Percentiles rank a stretch among this genome's conserved stretches.
phyloP scores from a whole-genome alignment of 192 early-diverging fungal species.

The Funneliformis mosseae region DNA sequence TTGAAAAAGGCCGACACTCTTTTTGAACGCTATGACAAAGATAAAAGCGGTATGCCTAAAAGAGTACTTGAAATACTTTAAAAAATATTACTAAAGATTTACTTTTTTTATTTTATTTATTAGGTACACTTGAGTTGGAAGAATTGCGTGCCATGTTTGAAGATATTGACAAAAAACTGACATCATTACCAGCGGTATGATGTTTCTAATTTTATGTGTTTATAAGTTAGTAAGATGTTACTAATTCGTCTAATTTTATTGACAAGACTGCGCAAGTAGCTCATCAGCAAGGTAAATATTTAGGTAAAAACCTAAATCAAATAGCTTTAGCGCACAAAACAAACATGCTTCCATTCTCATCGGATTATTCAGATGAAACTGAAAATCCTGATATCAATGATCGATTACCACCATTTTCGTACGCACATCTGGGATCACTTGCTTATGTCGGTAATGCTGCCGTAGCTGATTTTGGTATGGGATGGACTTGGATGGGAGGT shows the following conservation, averaged over 20 bases:
- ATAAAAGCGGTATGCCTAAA: constrained; percentile 43
- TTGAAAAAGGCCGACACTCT: constrained; percentile 48
- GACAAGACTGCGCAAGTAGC: constrained; percentile 60
- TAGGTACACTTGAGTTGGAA: constrained; percentile 51
- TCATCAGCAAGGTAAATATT: constrained; percentile 55
- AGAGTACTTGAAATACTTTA: background rate
- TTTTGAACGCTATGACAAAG: constrained; percentile 52
- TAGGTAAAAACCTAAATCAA: constrained; percentile 48
- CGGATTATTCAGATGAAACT: background rate
- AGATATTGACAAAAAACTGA: constrained; percentile 57
- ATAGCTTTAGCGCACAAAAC: constrained; percentile 30
- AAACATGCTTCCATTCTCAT: background rate
- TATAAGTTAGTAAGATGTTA: background rate
- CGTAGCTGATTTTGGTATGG: constrained; percentile 53
- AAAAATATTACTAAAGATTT: background rate
- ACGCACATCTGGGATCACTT: constrained; percentile 66
- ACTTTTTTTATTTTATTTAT: background rate
- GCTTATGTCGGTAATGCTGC: constrained; percentile 70
- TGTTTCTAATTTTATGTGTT: background rate
- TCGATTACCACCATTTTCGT: constrained; percentile 54
- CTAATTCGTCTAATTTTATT: background rate
- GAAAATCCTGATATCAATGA: constrained; percentile 26
- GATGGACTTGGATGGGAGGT: constrained; percentile 53
- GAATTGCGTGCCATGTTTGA: constrained; percentile 51
- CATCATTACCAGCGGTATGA: constrained; percentile 55